Percentiles rank a stretch among this genome's conserved stretches.
Evolutionary conservation across 2,329 filamentous ascomycete genomes (phyloP).

Genomic region (Stagonosporopsis rhizophila): DNA sequence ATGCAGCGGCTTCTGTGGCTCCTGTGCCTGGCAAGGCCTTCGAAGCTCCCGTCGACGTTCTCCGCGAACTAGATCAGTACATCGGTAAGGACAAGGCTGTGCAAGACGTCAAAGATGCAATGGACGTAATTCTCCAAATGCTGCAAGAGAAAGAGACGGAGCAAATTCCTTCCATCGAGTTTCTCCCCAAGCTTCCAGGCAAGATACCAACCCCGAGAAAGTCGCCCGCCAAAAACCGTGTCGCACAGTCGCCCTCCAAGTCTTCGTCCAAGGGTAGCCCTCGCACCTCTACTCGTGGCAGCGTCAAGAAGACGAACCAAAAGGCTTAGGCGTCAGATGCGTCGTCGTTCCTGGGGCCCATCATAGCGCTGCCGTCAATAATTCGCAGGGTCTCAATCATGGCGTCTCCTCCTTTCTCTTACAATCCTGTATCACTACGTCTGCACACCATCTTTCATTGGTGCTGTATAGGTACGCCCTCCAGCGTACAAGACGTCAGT

Average conservation of each 20-base stretch:
- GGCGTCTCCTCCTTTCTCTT: background rate
- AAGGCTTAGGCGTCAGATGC: slow-evolving; percentile 13
- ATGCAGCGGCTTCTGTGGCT: slow-evolving; percentile 21
- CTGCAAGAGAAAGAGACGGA: slow-evolving; percentile 33
- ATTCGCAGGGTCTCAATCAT: background rate
- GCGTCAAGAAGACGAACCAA: slow-evolving; percentile 32
- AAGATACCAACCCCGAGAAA: slow-evolving; percentile 23
- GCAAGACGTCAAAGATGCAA: slow-evolving; percentile 27
- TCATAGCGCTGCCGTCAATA: background rate
- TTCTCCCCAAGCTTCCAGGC: slow-evolving; percentile 38
- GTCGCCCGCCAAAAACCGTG: slow-evolving; percentile 16
- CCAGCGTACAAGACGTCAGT: slow-evolving; percentile 7
- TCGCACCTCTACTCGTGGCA: slow-evolving; percentile 32
- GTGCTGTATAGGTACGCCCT: slow-evolving; percentile 6
- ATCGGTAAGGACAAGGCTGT: slow-evolving; percentile 33
- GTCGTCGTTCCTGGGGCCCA: background rate
- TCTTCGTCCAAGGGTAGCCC: slow-evolving; percentile 19
- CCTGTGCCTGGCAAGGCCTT: slow-evolving; percentile 33
- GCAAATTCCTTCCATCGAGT: slow-evolving; percentile 42
- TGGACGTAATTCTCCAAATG: slow-evolving; percentile 40
- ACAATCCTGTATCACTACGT: slow-evolving; percentile 2
- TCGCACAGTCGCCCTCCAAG: slow-evolving; percentile 22
- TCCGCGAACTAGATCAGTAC: slow-evolving; percentile 37
- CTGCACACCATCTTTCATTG: background rate
- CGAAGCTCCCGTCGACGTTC: slow-evolving; percentile 44